phyloP scores from a whole-genome alignment of 768 basidiomycete species.

The Trametes cingulata region DNA sequence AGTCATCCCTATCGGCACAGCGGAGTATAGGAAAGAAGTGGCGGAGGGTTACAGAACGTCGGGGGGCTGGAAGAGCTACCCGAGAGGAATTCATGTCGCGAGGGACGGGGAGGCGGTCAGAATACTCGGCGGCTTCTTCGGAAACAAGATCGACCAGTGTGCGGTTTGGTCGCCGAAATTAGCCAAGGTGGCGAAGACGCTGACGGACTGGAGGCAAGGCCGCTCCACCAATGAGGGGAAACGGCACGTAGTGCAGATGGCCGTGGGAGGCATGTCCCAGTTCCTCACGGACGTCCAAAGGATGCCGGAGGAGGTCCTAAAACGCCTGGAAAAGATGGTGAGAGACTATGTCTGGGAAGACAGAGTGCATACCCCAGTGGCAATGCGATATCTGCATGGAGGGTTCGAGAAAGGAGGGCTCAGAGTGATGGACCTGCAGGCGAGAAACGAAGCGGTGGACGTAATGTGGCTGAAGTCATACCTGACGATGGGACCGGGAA shows the following conservation, averaged over 20 bases:
- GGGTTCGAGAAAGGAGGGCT: not conserved
- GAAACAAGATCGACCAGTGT: not conserved
- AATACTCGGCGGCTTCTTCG: not conserved
- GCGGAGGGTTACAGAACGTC: not conserved
- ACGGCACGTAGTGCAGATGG: too few relatives aligned
- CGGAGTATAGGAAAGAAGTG: not conserved
- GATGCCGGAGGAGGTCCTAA: not conserved
- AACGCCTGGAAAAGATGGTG: not conserved
- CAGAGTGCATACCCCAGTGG: not conserved
- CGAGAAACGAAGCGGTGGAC: too few relatives aligned
- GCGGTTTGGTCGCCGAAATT: not conserved
- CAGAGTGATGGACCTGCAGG: not conserved
- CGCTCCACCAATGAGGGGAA: not conserved
- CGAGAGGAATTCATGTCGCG: not conserved
- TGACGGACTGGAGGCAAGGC: not conserved
- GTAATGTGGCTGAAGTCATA: too few relatives aligned
- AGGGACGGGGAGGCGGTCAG: not conserved
- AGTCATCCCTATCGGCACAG: not conserved
- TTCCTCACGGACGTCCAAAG: not conserved
- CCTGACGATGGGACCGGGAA: too few relatives aligned
- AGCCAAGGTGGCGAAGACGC: not conserved
- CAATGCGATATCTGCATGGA: not conserved
- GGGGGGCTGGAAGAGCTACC: not conserved
- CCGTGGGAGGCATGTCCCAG: not conserved
- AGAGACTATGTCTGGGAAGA: not conserved